Evolutionary conservation across 139 green algal genomes (phyloP).

Genomic region (Chlorella vulgaris): DNA sequence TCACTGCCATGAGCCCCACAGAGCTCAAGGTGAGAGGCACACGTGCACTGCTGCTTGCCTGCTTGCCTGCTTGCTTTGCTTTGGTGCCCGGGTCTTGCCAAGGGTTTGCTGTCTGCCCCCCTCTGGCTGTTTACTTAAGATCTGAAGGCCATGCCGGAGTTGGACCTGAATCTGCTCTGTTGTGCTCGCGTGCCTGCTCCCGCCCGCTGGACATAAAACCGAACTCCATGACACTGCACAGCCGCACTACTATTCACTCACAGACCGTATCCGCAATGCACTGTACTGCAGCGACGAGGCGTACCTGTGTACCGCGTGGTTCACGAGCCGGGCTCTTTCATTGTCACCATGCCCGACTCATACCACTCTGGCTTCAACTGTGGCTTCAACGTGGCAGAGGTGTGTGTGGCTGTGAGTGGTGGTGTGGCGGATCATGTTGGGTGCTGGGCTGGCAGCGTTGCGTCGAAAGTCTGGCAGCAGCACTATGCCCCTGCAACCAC

Average conservation of each 20-base stretch:
- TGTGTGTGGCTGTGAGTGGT: slow-evolving; percentile 6
- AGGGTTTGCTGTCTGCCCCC: too few species aligned
- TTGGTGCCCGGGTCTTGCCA: too few species aligned
- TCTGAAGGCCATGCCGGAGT: too few species aligned
- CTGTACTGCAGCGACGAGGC: slow-evolving; percentile 50
- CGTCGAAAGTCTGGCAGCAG: neutral
- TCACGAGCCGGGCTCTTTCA: slow-evolving; percentile 82
- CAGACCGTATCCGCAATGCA: neutral
- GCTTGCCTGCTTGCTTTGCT: neutral
- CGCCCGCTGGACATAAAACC: too few species aligned
- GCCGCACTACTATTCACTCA: too few species aligned
- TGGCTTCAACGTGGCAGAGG: slow-evolving; percentile 73
- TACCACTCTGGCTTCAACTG: slow-evolving; percentile 91
- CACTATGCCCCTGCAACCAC: too few species aligned
- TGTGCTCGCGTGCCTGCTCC: too few species aligned
- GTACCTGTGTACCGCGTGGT: slow-evolving; percentile 84
- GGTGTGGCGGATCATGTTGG: neutral
- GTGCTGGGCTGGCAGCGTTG: neutral
- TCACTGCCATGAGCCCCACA: slow-evolving; percentile 85
- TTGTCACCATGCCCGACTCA: slow-evolving; percentile 89
- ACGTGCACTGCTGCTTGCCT: neutral
- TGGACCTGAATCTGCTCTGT: too few species aligned
- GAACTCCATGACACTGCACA: too few species aligned
- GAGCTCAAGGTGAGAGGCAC: slow-evolving; percentile 44
- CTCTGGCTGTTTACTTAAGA: too few species aligned